These are phyloP conservation scores for Ascochyta fabae DNA, from an alignment of 2,329 filamentous ascomycete species.

Conservation along the genomic window DNA sequence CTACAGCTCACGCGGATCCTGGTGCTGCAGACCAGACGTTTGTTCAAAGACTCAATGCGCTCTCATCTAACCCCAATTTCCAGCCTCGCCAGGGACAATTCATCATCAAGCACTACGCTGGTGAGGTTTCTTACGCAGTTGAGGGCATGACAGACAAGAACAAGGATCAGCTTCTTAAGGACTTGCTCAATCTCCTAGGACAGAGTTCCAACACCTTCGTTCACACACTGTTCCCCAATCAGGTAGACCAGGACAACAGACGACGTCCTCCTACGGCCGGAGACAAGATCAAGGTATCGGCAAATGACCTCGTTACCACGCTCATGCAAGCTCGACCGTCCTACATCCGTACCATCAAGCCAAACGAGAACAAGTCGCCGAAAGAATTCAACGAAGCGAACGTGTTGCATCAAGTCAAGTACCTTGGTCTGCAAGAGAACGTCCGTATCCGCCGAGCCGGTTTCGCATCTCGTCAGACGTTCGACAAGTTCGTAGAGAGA, in stretches of 20 bases:
- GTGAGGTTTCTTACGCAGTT: conserved; percentile 92
- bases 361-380: conserved; percentile 97
- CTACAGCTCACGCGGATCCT: conserved; percentile 96
- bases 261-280: conserved; percentile 92
- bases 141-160: conserved; percentile 99
- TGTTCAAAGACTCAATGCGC: conserved; percentile 87
- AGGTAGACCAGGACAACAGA: conserved; percentile 95
- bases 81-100: conserved; percentile 93
- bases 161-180: conserved; percentile 96
- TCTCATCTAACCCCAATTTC: conserved; percentile 86
- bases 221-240: conserved; percentile 85
- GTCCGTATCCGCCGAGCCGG: conserved; percentile 95
- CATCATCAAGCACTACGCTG: conserved; percentile 98
- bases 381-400: conserved; percentile 91
- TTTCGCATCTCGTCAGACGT: conserved; percentile 95
- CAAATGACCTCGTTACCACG: conserved; percentile 92
- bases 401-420: conserved; percentile 98
- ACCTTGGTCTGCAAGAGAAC: conserved; percentile 98
- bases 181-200: conserved; percentile 84
- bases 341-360: conserved; percentile 98
- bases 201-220: conserved; percentile 85
- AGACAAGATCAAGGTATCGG: conserved; percentile 93
- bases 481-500: conserved; percentile 96
- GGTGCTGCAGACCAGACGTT: conserved; percentile 94
- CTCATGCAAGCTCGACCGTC: conserved; percentile 97